Evolutionary conservation across 2,329 filamentous ascomycete species (phyloP), one percentile per base, ranked within the genome.

Genomic region (Aspergillus brasiliensis): DNA sequence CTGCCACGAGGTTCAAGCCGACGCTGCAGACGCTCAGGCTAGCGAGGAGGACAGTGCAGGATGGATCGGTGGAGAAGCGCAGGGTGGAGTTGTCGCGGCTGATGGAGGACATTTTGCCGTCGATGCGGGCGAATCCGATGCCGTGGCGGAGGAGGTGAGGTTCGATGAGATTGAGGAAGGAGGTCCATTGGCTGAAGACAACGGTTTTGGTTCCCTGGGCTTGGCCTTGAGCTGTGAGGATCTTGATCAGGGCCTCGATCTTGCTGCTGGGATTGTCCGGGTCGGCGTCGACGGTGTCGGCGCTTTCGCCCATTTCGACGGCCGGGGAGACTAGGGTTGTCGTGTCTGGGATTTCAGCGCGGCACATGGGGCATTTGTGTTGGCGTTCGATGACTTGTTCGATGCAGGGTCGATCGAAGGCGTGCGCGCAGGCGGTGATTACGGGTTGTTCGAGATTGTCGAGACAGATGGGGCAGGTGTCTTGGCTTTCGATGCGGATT

Each of bases 401-500:
- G 62, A 97, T 92, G 72, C 93, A 97, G 4, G 80, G 77, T 21
- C 80, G 81, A 65, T 92, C 92, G 74, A 92, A 97, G 1, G 87
- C 81, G 73, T 97, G 92, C 25, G 90, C 91, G 76, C 92, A 97
- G 51, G 88, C 85, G 1, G 92, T 96, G 68, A 97, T 96, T 55
- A 95, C 86, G 0, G 92, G 91, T 3, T 85, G 80, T 25, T 86
- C 85, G 2, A 94, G 81, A 0, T 81, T 78, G 28, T 96, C 91
- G 31, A 93, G 84, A 73, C 93, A 97, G 54, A 97, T 85, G 0
- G 91, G 83, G 69, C 93, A 97, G 61, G 93, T 88, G 67, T 96
- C 92, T 62, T 91, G 90, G 48, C 83, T 89, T 64, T 96, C 91
- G 57, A 94, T 89, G 62, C 86, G 87, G 7, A 96, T 80, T 61